Evolutionary conservation across 257 asterid genomes (phyloP).

Genomic region (Ligustrum vulgare): DNA sequence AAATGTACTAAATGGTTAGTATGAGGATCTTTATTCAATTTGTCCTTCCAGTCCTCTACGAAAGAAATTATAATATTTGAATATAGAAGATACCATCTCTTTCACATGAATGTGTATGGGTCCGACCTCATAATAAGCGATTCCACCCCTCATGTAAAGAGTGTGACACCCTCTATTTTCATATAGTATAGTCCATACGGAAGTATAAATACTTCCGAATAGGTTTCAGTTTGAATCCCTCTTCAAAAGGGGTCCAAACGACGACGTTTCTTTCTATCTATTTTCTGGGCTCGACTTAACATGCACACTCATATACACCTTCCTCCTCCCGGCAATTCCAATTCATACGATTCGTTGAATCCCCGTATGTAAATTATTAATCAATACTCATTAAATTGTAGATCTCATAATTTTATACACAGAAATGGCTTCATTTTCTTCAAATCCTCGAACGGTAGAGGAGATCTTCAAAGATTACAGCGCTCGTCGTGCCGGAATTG

Average conservation of each 20-base stretch:
- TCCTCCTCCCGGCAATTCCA: constrained; percentile 24
- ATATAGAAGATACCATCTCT: no score
- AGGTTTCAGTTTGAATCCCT: neutral
- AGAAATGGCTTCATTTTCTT: constrained; percentile 53
- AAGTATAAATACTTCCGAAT: no score
- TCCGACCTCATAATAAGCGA: no score
- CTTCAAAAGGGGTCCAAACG: constrained; percentile 23
- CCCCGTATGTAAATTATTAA: constrained; percentile 31
- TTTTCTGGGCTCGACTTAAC: constrained; percentile 34
- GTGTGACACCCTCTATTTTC: no score
- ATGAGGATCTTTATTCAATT: no score
- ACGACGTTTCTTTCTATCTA: constrained; percentile 27
- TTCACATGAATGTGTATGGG: no score
- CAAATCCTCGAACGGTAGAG: constrained; percentile 71
- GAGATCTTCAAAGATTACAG: constrained; percentile 80
- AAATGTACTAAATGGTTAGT: no score
- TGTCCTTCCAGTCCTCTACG: no score
- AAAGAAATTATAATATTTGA: no score
- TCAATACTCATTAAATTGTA: constrained; percentile 20
- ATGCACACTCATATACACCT: constrained; percentile 34
- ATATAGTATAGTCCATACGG: no score
- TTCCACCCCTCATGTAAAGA: no score
- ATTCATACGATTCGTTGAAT: constrained; percentile 18
- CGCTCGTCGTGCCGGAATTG: constrained; percentile 67
- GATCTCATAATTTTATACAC: constrained; percentile 34